Conservation (phyloP, 2,329 filamentous ascomycete genomes). For the Aquanectria penicillioides region DNA sequence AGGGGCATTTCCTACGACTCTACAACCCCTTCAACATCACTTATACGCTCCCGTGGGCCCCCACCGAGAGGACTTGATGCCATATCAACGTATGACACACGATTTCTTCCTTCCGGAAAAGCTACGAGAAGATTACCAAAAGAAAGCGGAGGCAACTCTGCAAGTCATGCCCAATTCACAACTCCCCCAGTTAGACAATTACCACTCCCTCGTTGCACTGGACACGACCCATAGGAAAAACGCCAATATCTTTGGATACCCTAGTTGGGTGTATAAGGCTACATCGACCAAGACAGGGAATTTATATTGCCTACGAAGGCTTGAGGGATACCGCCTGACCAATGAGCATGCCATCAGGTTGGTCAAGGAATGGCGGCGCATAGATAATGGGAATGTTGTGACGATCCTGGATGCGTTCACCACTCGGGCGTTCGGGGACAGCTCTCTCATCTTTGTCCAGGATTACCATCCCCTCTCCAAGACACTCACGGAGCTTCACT, state of each 20-base stretch:
- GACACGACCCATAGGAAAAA: conserved; percentile 85
- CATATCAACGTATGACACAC: conserved; percentile 86
- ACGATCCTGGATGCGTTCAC: conserved; percentile 93
- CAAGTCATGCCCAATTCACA: conserved; percentile 84
- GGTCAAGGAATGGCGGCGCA: conserved; percentile 88
- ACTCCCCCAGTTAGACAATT: conserved; percentile 84
- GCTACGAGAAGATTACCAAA: conserved; percentile 86
- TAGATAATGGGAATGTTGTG: conserved; percentile 84
- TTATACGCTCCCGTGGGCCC: conserved; percentile 89
- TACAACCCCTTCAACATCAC: conserved; percentile 86
- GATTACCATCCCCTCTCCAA: conserved; percentile 93
- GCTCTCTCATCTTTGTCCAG: conserved; percentile 91
- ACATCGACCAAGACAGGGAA: conserved; percentile 88
- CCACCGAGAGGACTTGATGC: conserved; percentile 81
- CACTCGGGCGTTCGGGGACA: conserved; percentile 90
- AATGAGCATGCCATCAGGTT: conserved; percentile 89
- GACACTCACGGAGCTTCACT: conserved; percentile 86
- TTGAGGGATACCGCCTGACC: conserved; percentile 89
- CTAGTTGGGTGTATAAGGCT: conserved; percentile 96
- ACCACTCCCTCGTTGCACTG: conserved; percentile 90
- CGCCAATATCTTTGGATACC: conserved; percentile 82
- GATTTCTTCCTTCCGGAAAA: conserved; percentile 94
- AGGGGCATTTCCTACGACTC: conserved; percentile 59
- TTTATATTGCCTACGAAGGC: conserved; percentile 84
- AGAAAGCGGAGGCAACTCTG: conserved; percentile 84